Percentiles rank a stretch among this genome's conserved stretches.
phyloP scores from a whole-genome alignment of 345 rosid species.

The Rhodamnia rubescens region DNA sequence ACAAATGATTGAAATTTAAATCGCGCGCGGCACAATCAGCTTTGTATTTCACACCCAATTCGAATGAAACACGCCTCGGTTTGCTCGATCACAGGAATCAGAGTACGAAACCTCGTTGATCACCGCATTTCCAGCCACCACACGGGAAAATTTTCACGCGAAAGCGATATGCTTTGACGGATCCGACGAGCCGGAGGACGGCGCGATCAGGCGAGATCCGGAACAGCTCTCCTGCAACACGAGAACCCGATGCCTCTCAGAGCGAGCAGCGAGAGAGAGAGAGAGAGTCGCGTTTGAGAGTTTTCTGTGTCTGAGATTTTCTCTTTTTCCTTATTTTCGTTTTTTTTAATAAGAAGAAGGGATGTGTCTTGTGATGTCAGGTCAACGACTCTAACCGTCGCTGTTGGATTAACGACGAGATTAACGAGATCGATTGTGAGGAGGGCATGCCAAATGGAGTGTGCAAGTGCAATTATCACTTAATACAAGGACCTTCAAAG shows the following conservation, averaged over 20 bases:
- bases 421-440: not conserved
- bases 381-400: not conserved
- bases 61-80: not conserved
- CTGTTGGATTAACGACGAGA: not conserved
- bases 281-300: not conserved
- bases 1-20: not conserved
- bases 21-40: not conserved
- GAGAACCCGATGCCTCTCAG: not conserved
- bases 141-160: not conserved
- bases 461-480: not conserved
- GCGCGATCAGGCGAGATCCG: not conserved
- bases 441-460: not conserved
- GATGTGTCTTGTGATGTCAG: not conserved
- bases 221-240: not conserved
- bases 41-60: not conserved
- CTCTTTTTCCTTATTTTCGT: not conserved
- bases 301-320: not conserved
- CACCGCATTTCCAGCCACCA: not conserved
- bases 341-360: fast-evolving
- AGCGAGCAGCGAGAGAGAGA: not conserved
- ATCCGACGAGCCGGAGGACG: not conserved
- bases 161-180: not conserved
- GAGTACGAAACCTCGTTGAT: not conserved
- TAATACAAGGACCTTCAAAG: too few relatives aligned
- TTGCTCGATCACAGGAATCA: not conserved